These are phyloP conservation scores for Deinandra increscens DNA, from an alignment of 129 eudicot species.

Conservation along the genomic window DNA sequence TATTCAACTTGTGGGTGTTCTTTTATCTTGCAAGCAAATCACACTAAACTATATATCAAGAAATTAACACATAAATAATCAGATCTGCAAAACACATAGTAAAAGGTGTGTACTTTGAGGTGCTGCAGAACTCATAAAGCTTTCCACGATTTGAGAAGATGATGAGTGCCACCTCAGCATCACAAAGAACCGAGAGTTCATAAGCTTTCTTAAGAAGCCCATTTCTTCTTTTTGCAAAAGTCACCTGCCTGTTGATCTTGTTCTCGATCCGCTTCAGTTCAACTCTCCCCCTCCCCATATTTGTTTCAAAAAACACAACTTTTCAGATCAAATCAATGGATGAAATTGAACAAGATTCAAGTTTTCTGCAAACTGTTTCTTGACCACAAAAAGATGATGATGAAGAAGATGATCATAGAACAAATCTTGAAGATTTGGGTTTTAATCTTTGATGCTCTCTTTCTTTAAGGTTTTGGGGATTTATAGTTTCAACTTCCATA, in stretches of 20 bases:
- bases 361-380: no score
- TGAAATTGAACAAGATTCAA: no score
- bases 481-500: constrained; percentile 26
- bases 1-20: not conserved
- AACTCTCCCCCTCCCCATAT: constrained; percentile 55
- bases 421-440: not conserved
- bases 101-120: constrained; percentile 52
- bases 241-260: constrained; percentile 52
- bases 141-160: constrained; percentile 68
- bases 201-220: constrained; percentile 64
- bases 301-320: no score
- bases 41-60: not conserved
- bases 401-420: not conserved
- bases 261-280: constrained; percentile 53
- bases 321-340: no score
- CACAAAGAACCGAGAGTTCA: constrained; percentile 87
- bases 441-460: not conserved
- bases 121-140: constrained; percentile 71
- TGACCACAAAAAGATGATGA: not conserved
- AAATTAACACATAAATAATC: constrained; percentile 16
- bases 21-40: constrained; percentile 3
- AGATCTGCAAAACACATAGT: constrained; percentile 27
- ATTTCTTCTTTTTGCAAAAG: constrained; percentile 48
- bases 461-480: constrained; percentile 29
- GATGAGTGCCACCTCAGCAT: constrained; percentile 84